A percentile compares a stretch with the other conserved stretches of the same genome.
phyloP scores from a whole-genome alignment of 176 grass and related monocot species.

The Bolboschoenus planiculmis region DNA sequence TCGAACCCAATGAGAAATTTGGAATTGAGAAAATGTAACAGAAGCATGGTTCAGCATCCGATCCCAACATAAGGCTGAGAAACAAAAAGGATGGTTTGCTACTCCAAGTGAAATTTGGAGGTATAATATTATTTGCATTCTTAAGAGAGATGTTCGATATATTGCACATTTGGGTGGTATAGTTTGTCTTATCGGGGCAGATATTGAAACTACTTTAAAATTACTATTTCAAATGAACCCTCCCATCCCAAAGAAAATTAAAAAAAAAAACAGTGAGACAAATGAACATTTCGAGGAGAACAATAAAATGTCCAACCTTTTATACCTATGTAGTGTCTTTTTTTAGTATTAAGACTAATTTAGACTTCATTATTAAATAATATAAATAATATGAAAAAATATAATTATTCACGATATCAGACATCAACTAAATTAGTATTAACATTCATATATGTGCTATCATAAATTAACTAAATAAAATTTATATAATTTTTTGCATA shows the following conservation, averaged over 20 bases:
- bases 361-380: too few relatives aligned
- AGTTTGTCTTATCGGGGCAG: background rate
- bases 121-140: background rate
- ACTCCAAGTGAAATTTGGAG: background rate
- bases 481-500: too few relatives aligned
- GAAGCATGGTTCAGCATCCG: background rate
- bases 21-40: background rate
- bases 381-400: too few relatives aligned
- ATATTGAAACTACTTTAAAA: background rate
- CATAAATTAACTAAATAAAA: too few relatives aligned
- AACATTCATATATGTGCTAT: too few relatives aligned
- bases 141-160: background rate
- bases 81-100: background rate
- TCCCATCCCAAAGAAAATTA: too few relatives aligned
- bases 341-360: too few relatives aligned
- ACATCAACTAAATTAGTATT: too few relatives aligned
- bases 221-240: constrained; percentile 1
- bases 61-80: background rate
- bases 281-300: background rate
- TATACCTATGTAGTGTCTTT: too few relatives aligned
- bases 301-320: constrained; percentile 84
- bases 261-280: background rate
- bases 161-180: background rate
- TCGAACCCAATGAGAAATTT: too few relatives aligned
- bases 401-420: too few relatives aligned